Conservation (phyloP, 1,284 basidiomycete species). For the Tilletiaria anomala region DNA sequence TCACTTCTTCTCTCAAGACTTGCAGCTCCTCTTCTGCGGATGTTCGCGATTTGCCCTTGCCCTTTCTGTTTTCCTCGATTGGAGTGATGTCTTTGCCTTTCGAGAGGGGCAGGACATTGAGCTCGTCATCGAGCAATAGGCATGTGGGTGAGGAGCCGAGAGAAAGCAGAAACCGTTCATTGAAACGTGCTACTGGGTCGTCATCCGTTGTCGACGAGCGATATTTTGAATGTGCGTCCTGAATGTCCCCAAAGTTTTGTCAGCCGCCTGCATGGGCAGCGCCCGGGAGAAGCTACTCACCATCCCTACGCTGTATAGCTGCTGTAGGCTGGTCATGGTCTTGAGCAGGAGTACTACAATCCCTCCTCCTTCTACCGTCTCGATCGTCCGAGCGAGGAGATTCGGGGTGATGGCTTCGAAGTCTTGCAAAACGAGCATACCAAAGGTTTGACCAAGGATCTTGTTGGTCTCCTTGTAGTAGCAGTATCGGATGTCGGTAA, state of each 20-base stretch:
- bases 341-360: conserved; percentile 80
- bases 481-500: conserved; percentile 92
- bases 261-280: neutral
- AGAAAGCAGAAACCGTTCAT: conserved; percentile 65
- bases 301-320: conserved; percentile 94
- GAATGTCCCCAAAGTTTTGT: neutral
- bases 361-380: conserved; percentile 95
- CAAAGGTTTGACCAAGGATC: conserved; percentile 80
- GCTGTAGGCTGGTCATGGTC: conserved; percentile 83
- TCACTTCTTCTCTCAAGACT: conserved; percentile 64
- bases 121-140: conserved; percentile 87
- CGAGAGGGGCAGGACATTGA: conserved; percentile 95
- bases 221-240: conserved; percentile 87
- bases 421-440: conserved; percentile 94
- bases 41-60: conserved; percentile 43
- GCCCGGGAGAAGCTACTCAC: no score
- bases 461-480: conserved; percentile 40
- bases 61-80: conserved; percentile 50
- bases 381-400: conserved; percentile 85
- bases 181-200: conserved; percentile 75
- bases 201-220: conserved; percentile 60
- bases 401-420: conserved; percentile 98
- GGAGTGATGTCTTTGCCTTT: conserved; percentile 80
- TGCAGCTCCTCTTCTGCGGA: conserved; percentile 51
- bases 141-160: conserved; percentile 73